A percentile compares a stretch with the other conserved stretches of the same genome.
Conservation (phyloP, 441 rosid species). For the Pelargonium citronellum region DNA sequence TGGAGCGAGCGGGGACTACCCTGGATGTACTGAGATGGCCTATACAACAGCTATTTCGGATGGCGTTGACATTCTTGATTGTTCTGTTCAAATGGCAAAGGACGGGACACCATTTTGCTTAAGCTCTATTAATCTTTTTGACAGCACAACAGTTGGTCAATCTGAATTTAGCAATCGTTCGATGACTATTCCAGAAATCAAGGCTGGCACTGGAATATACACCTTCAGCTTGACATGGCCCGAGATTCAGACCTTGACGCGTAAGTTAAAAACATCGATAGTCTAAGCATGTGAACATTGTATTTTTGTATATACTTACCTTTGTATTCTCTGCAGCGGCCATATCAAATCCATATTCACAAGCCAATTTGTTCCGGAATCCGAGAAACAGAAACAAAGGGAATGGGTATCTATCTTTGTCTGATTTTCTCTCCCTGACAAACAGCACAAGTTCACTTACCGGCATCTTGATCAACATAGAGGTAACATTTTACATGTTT, state of each 20-base stretch:
- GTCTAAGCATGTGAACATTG: neutral
- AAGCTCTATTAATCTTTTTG: slow-evolving; percentile 40
- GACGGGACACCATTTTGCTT: slow-evolving; percentile 44
- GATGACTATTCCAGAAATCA: slow-evolving; percentile 30
- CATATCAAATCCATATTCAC: slow-evolving; percentile 27
- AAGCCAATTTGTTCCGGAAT: slow-evolving; percentile 24
- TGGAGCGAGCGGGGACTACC: slow-evolving; percentile 55
- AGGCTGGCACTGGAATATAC: slow-evolving; percentile 25
- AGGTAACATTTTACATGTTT: slow-evolving; percentile 26
- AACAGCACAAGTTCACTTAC: slow-evolving; percentile 33
- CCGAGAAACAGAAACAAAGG: slow-evolving; percentile 36
- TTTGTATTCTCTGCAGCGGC: slow-evolving; percentile 27
- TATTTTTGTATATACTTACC: neutral
- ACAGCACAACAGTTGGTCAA: slow-evolving; percentile 30
- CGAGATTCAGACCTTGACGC: slow-evolving; percentile 36
- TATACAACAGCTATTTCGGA: slow-evolving; percentile 39
- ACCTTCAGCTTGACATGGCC: slow-evolving; percentile 42
- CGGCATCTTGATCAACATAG: slow-evolving; percentile 45
- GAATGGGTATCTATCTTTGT: slow-evolving; percentile 27
- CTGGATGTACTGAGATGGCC: slow-evolving; percentile 44
- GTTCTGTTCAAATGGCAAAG: slow-evolving; percentile 46
- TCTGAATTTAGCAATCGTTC: slow-evolving; percentile 32
- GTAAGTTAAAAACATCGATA: slow-evolving; percentile 22
- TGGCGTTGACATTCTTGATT: slow-evolving; percentile 45
- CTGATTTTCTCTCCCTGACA: slow-evolving; percentile 36